Evolutionary conservation across 371 early-diverging fungal genomes (phyloP).

Genomic region (Syncephalastrum sp.): DNA sequence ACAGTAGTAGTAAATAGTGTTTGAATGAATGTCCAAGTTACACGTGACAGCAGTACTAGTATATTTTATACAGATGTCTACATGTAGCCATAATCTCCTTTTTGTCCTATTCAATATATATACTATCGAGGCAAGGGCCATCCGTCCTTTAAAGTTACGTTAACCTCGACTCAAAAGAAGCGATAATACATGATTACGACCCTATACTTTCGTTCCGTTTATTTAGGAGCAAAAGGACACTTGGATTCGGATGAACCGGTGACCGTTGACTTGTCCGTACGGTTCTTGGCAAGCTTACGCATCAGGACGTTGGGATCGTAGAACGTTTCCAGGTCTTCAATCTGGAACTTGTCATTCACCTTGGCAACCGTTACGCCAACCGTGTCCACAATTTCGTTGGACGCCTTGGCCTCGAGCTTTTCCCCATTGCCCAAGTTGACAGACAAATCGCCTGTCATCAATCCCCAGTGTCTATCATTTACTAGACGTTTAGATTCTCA

Average conservation of each 20-base stretch:
- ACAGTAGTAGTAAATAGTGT: slow-evolving; percentile 1
- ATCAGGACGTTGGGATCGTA: slow-evolving; percentile 50
- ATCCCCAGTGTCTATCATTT: slow-evolving; percentile 42
- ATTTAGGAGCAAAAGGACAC: slow-evolving; percentile 44
- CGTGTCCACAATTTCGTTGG: slow-evolving; percentile 42
- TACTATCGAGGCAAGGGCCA: too few relatives aligned
- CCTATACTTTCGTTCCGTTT: background rate
- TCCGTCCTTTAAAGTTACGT: too few relatives aligned
- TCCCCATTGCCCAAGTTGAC: slow-evolving; percentile 37
- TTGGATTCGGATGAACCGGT: slow-evolving; percentile 22
- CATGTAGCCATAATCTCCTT: background rate
- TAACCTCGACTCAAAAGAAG: too few relatives aligned
- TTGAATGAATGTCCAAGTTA: too few relatives aligned
- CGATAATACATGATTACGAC: background rate
- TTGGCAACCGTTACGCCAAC: slow-evolving; percentile 49
- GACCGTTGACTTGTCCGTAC: slow-evolving; percentile 15
- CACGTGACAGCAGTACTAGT: too few relatives aligned
- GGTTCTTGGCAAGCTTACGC: slow-evolving; percentile 47
- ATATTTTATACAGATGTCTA: too few relatives aligned
- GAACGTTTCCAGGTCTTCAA: slow-evolving; percentile 49
- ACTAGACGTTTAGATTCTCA: background rate
- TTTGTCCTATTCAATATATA: slow-evolving; percentile 1
- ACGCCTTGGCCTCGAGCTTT: slow-evolving; percentile 42
- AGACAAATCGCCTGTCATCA: slow-evolving; percentile 41
- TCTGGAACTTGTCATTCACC: slow-evolving; percentile 45